Percentiles rank a stretch among this genome's conserved stretches.
These are phyloP conservation scores for Eryngium alpinum DNA, from an alignment of 140 eudicot species.

Conservation along the genomic window DNA sequence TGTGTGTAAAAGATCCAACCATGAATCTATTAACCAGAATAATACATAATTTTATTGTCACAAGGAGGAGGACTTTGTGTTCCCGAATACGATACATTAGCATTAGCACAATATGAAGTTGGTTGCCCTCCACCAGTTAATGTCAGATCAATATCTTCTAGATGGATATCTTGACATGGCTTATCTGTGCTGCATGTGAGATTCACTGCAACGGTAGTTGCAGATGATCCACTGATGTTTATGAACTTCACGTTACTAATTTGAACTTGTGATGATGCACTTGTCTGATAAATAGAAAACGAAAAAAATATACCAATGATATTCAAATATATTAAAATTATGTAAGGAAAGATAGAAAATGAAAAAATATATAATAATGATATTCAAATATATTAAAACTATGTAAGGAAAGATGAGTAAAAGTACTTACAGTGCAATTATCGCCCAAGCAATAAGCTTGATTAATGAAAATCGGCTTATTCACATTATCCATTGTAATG, in stretches of 20 bases:
- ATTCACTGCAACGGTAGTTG: background rate
- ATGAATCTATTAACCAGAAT: too few relatives aligned
- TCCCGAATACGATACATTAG: background rate
- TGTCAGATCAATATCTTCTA: background rate
- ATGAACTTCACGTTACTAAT: background rate
- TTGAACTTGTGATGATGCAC: background rate
- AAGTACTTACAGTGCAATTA: background rate
- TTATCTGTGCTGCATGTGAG: background rate
- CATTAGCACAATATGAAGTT: background rate
- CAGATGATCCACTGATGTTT: background rate
- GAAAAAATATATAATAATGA: too few relatives aligned
- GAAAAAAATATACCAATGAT: background rate
- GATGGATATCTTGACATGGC: background rate
- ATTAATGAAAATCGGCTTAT: background rate
- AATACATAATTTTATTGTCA: background rate
- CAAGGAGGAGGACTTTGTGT: constrained; percentile 1
- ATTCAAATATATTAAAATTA: background rate
- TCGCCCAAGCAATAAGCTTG: background rate
- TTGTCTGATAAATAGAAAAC: background rate
- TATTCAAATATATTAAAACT: background rate
- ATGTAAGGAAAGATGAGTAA: too few relatives aligned
- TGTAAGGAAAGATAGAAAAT: too few relatives aligned
- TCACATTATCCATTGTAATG: background rate
- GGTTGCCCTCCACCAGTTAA: background rate
- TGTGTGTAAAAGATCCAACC: too few relatives aligned